Percentiles rank a stretch among this genome's conserved stretches.
These are phyloP conservation scores for Thymus mandschuricus DNA, from an alignment of 257 asterid genomes.

Conservation along the genomic window DNA sequence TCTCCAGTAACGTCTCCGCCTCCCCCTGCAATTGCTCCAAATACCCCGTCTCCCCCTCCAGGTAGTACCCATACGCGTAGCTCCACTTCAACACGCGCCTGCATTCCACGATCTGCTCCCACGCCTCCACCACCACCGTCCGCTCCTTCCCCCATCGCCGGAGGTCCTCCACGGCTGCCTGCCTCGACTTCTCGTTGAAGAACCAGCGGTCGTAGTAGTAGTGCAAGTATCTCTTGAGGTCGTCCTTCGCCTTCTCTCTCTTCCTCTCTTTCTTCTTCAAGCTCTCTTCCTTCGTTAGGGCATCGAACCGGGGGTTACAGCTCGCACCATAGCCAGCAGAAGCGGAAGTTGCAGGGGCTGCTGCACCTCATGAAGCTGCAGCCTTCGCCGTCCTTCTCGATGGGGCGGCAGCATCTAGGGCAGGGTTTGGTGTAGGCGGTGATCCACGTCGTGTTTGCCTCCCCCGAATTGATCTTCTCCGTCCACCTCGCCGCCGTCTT, in stretches of 20 bases:
- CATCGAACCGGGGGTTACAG: no score
- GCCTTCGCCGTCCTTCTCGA: no score
- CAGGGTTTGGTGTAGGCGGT: no score
- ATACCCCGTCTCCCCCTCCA: constrained; percentile 31
- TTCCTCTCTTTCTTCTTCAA: no score
- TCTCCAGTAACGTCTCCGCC: constrained; percentile 37
- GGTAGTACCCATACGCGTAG: constrained; percentile 45
- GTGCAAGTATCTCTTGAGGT: no score
- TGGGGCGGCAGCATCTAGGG: no score
- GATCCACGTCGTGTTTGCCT: constrained; percentile 33
- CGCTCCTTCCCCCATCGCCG: not conserved
- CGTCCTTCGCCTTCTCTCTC: not conserved
- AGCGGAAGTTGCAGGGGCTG: not conserved
- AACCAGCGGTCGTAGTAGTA: constrained; percentile 15
- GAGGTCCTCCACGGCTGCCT: not conserved
- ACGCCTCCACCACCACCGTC: constrained; percentile 37
- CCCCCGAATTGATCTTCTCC: constrained; percentile 32
- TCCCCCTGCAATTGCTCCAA: constrained; percentile 53
- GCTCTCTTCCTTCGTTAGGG: no score
- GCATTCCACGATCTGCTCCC: constrained; percentile 60
- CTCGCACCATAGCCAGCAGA: constrained; percentile 6
- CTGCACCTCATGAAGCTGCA: not conserved
- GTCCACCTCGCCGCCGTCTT: constrained; percentile 39
- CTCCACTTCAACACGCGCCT: constrained; percentile 57
- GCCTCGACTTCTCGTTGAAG: not conserved